Base-by-base conservation (phyloP, 495 filamentous ascomycete genomes). In the Glarea lozoyensis region DNA sequence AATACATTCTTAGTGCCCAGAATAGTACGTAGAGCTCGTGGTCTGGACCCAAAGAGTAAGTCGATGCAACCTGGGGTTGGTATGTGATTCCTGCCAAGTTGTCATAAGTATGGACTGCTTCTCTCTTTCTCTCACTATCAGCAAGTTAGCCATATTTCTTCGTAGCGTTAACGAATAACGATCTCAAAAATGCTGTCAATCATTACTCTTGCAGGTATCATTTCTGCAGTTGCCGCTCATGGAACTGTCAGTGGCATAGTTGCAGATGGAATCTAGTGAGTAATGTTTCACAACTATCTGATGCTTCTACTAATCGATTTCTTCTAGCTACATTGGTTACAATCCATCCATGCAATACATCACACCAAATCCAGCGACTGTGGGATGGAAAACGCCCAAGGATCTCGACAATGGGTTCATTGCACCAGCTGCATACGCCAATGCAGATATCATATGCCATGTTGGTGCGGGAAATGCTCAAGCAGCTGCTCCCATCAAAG, bases 401-500 rank as follows among this genome's bases (percentile, higher is more conserved):
- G 69, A 70, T 36, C 68, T 68, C n/a, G 74, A 79, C 57, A 66
- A 75, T 43, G 77, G 78, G 37, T 83, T 73, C 63, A 59, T 82
- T 29, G 60, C 69, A 32, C 72, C 70, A 21, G 52, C 61, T 38
- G 55, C 56, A 21, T 70, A 67, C 42, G 50, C 40, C 36, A 55
- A 42, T 3, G 1, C 42, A 5, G 51, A 76, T 42, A 69, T 76
- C 42, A 70, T 75, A 60, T 78, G 73, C 61, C 73, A 78, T 52
- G 50, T 51, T 24, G 47, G 39, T 13, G 64, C 62, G 11, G 58
- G 50, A 3, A 66, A 66, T 35, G 69, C 60, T n/a, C 35, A 43
- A 15, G 58, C 60, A 42, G 59, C 61, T 42, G 66, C 64, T 6
- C 44, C 61, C 10, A 61, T 71, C 20, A 57, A 59, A 3, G 68